These are phyloP conservation scores for Erigeron canadensis DNA, from an alignment of 129 eudicot genomes.

Conservation along the genomic window DNA sequence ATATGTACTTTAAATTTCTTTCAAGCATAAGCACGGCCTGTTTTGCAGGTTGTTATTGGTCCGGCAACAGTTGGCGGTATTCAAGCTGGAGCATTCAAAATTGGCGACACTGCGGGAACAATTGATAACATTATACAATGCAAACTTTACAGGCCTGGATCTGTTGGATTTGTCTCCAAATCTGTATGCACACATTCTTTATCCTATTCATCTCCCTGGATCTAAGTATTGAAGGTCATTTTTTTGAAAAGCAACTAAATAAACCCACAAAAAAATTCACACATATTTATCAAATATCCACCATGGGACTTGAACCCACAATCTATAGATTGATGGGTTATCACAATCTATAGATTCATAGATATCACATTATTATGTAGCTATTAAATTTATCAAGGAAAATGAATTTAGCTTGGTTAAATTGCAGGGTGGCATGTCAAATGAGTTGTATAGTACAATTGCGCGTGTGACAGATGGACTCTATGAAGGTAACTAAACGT, in stretches of 20 bases:
- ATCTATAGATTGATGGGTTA: no score
- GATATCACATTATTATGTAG: background rate
- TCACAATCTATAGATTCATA: background rate
- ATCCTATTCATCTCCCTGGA: background rate
- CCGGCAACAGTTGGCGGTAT: slow-evolving; percentile 98
- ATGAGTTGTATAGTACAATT: slow-evolving; percentile 83
- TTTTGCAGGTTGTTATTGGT: slow-evolving; percentile 83
- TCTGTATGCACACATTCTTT: slow-evolving; percentile 54
- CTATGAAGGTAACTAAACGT: slow-evolving; percentile 62
- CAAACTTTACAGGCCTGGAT: slow-evolving; percentile 98
- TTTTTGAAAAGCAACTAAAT: no score
- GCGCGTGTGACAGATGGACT: slow-evolving; percentile 97
- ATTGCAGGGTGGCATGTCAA: slow-evolving; percentile 96
- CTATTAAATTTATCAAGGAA: slow-evolving; percentile 11
- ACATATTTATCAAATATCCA: no score
- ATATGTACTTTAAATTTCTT: background rate
- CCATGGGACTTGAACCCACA: no score
- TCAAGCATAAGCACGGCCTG: background rate
- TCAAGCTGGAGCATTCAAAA: slow-evolving; percentile 95
- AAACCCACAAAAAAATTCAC: no score
- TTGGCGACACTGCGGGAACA: slow-evolving; percentile 98
- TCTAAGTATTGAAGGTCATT: background rate
- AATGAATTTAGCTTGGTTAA: slow-evolving; percentile 22
- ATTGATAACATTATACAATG: slow-evolving; percentile 86
- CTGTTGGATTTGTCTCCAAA: slow-evolving; percentile 97